phyloP scores from a whole-genome alignment of 345 rosid species.

The Lenwebbia sp. region DNA sequence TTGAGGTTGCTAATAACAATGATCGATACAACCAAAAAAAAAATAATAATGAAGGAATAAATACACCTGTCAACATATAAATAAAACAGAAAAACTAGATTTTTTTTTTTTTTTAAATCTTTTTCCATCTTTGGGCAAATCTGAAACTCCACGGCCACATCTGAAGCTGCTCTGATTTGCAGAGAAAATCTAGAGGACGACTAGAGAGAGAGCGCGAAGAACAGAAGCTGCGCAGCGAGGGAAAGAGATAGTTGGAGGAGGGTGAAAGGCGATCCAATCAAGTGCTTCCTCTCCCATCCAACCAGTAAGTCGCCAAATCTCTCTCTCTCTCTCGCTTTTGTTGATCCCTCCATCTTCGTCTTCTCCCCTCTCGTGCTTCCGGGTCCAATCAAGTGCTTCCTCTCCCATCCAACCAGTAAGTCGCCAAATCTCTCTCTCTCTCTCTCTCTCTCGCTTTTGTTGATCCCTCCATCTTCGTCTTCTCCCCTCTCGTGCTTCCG shows the following conservation, averaged over 20 bases:
- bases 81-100: background rate
- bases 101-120: background rate
- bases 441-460: background rate
- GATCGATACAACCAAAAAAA: no score
- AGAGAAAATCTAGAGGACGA: constrained; percentile 45
- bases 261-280: constrained; percentile 8
- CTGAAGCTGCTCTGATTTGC: constrained; percentile 40
- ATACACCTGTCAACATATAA: background rate
- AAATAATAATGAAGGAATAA: background rate
- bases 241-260: background rate
- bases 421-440: constrained; percentile 9
- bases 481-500: background rate
- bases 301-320: constrained; percentile 41
- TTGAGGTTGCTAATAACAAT: background rate
- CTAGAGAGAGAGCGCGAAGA: constrained; percentile 6
- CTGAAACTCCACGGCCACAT: background rate
- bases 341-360: background rate
- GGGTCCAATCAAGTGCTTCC: background rate
- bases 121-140: background rate
- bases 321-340: constrained; percentile 1
- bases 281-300: constrained; percentile 21
- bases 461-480: no score
- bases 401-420: constrained; percentile 58
- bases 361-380: background rate
- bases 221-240: background rate